These are phyloP conservation scores for Thielaviopsis ethacetica DNA, from an alignment of 2,329 filamentous ascomycete species.

Conservation along the genomic window DNA sequence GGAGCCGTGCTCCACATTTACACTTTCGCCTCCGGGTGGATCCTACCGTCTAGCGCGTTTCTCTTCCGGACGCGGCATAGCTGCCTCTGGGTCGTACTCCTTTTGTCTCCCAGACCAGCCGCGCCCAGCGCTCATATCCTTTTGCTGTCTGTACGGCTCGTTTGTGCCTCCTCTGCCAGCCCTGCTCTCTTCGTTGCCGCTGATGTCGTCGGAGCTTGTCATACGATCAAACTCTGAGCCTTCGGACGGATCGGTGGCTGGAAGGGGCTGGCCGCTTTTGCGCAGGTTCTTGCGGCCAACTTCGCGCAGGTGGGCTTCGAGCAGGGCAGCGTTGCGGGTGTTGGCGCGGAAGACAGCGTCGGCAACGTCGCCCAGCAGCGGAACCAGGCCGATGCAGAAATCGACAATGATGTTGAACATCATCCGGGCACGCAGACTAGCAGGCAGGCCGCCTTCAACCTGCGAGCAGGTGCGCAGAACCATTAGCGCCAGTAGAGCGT, in stretches of 20 bases:
- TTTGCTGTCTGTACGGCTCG: not conserved
- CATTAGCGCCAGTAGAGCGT: constrained; percentile 57
- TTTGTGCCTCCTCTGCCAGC: not conserved
- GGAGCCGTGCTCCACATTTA: too few species aligned
- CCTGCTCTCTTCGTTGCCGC: not conserved
- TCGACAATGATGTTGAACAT: constrained; percentile 62
- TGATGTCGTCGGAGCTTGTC: not conserved
- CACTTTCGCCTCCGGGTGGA: too few species aligned
- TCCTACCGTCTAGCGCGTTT: not conserved
- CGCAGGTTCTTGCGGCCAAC: constrained; percentile 44
- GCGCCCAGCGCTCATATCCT: not conserved
- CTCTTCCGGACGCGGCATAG: not conserved
- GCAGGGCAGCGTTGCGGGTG: constrained; percentile 54
- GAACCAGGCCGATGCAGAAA: constrained; percentile 56
- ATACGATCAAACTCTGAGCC: constrained; percentile 33
- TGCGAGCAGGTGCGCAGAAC: constrained; percentile 57
- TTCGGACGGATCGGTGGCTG: constrained; percentile 34
- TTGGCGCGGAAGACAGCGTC: constrained; percentile 63
- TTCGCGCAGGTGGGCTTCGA: constrained; percentile 51
- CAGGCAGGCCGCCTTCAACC: constrained; percentile 61
- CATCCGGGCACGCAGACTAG: constrained; percentile 50
- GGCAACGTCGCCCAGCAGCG: constrained; percentile 58
- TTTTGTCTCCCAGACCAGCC: not conserved
- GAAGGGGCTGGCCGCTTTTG: constrained; percentile 28
- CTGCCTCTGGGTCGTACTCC: not conserved